Evolutionary conservation across 176 grass and related monocot species (phyloP).

Genomic region (Lolium multiflorum): DNA sequence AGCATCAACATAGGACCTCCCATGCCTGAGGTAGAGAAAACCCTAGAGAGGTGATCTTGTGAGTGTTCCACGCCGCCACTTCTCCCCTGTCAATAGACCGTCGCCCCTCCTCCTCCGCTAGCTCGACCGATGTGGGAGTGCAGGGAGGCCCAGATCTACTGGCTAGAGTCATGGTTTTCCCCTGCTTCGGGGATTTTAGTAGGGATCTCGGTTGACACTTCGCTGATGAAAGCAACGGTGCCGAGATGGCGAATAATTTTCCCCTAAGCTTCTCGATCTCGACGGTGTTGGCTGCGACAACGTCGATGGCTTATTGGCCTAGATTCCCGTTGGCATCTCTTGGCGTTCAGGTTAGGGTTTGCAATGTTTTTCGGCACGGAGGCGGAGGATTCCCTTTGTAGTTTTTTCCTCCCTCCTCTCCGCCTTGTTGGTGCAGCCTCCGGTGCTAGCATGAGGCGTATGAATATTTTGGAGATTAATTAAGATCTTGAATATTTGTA

Average conservation of each 20-base stretch:
- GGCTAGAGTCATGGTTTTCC: not conserved
- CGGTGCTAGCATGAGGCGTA: not conserved
- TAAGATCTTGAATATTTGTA: not conserved
- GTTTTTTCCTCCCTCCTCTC: not conserved
- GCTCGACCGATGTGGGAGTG: not conserved
- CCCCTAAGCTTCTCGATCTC: not conserved
- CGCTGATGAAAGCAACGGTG: not conserved
- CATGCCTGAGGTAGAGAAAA: not conserved
- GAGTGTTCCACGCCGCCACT: not conserved
- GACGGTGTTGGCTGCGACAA: not conserved
- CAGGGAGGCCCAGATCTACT: not conserved
- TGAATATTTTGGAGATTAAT: not conserved
- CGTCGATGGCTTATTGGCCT: not conserved
- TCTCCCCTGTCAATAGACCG: not conserved
- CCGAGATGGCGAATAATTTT: not conserved
- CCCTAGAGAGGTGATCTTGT: not conserved
- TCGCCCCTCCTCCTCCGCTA: not conserved
- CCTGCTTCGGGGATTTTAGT: not conserved
- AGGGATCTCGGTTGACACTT: not conserved
- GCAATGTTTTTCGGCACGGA: not conserved
- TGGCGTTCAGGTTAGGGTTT: not conserved
- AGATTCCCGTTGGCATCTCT: not conserved
- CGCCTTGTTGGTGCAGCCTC: not conserved
- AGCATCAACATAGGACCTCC: not conserved
- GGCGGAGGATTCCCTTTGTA: not conserved